Percentiles rank a stretch among this genome's conserved stretches.
These are phyloP conservation scores for Sporothrix pallida DNA, from an alignment of 2,329 filamentous ascomycete species.

Conservation along the genomic window DNA sequence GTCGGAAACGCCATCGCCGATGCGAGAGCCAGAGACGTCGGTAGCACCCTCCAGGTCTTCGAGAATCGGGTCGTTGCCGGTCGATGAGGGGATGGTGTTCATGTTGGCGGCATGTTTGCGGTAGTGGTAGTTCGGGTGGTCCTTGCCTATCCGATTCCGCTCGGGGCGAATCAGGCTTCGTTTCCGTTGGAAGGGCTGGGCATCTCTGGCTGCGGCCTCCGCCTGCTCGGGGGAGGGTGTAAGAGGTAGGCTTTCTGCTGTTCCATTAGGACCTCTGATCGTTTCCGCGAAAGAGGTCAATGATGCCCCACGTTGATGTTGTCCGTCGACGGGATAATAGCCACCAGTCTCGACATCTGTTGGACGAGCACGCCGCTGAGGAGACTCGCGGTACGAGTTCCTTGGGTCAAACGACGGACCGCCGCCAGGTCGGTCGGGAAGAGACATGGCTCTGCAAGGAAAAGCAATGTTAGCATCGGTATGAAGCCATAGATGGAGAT, in stretches of 20 bases:
- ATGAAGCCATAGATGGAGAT: not conserved
- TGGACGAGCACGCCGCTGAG: constrained; percentile 67
- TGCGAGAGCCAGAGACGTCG: constrained; percentile 46
- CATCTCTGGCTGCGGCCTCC: constrained; percentile 37
- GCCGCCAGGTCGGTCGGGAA: constrained; percentile 68
- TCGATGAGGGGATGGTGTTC: constrained; percentile 86
- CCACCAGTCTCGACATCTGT: constrained; percentile 73
- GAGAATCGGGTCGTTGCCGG: constrained; percentile 85
- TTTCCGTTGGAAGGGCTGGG: constrained; percentile 67
- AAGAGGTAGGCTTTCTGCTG: constrained; percentile 62
- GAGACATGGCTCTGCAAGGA: constrained; percentile 61
- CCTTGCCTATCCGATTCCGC: constrained; percentile 79
- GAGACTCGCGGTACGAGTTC: constrained; percentile 70
- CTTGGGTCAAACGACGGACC: constrained; percentile 66
- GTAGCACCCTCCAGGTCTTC: constrained; percentile 76
- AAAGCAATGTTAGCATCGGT: constrained; percentile 1
- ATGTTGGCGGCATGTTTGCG: constrained; percentile 93
- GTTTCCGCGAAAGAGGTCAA: constrained; percentile 65
- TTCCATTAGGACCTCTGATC: constrained; percentile 59
- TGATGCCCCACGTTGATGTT: constrained; percentile 63
- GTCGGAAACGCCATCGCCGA: constrained; percentile 44
- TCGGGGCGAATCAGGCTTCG: constrained; percentile 89
- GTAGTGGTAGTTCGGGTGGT: constrained; percentile 96
- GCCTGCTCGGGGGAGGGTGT: constrained; percentile 53
- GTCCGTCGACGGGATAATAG: constrained; percentile 52